Base-by-base conservation (phyloP, 352 stramenopile genomes). In the Phytopythium helicoides region DNA sequence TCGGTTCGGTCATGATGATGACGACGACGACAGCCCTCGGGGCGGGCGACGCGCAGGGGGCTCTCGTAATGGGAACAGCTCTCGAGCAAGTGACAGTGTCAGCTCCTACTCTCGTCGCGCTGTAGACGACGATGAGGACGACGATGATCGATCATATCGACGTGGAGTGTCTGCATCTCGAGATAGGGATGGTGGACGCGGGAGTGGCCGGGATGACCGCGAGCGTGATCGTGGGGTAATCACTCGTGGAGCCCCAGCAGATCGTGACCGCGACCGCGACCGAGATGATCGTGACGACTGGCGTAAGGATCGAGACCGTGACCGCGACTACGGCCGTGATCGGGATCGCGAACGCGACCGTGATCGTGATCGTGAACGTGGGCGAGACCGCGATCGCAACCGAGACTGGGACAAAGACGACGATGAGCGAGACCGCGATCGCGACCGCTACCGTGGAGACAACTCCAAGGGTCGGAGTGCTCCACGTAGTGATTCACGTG, bases 1-100 rank as follows among this genome's bases (percentile, higher is more conserved):
- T 1, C 82, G 82, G 38, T 92, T 92, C 52, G 82, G 82, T 19
- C 80, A 72, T 31, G 81, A 87, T 18, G 76, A 90, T 11, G 82
- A 88, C 36, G 76, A 84, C 28, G 57, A 78, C n/a, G 76, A 81
- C 15, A 60, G 60, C 3, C 59, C 73, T 4, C 54, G 56, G 5
- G 42, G 61, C 11, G 58, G 54, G 14, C 63, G 71, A 16, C 58
- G 64, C 25, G 36, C 52, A 36, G 67, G 52, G 25, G 64, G 42
- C 26, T 53, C 47, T 7, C 54, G 56, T 2, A 63, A 58, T 44
- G 45, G n/a, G 5, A 70, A 19, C 34, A 55, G 18, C 35, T 40
- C 56, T 14, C 56, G 64, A 16, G 39, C 42, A 2, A 52, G 12
- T 12, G 48, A 51, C 38, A 56, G 45, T 9, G 50, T 19, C 37